Conservation (phyloP, 306 rosid genomes). For the Lablab purpureus region DNA sequence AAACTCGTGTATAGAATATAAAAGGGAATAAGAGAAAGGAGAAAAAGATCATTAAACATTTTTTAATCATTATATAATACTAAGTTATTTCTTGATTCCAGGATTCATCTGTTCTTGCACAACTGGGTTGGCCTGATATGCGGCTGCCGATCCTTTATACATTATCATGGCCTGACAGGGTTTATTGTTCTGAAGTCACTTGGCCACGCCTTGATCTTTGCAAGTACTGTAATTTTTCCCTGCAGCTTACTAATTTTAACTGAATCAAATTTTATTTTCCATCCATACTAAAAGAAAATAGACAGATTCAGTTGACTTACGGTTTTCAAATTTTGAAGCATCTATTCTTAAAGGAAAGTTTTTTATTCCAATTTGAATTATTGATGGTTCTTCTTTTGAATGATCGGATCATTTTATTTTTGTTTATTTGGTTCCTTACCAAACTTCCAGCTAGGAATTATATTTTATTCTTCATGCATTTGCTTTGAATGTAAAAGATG, state of each 20-base stretch:
- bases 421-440: slow-evolving; percentile 8
- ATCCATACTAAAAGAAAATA: slow-evolving; percentile 7
- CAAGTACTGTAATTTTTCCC: slow-evolving; percentile 69
- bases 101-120: slow-evolving; percentile 98
- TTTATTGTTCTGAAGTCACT: slow-evolving; percentile 90
- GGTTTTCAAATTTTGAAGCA: slow-evolving; percentile 1
- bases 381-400: neutral
- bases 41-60: neutral
- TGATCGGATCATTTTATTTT: slow-evolving; percentile 1
- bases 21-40: slow-evolving; percentile 29
- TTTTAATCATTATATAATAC: slow-evolving; percentile 23
- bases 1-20: slow-evolving; percentile 3
- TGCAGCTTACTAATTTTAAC: slow-evolving; percentile 37
- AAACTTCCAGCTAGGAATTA: neutral
- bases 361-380: neutral
- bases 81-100: slow-evolving; percentile 46
- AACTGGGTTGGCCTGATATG: slow-evolving; percentile 99
- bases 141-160: slow-evolving; percentile 99
- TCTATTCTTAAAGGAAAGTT: slow-evolving; percentile 28
- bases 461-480: slow-evolving; percentile 17
- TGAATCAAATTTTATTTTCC: slow-evolving; percentile 21
- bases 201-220: slow-evolving; percentile 99
- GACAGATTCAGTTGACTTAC: slow-evolving; percentile 5
- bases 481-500: neutral
- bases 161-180: slow-evolving; percentile 95